Percentiles rank a stretch among this genome's conserved stretches.
Conservation (phyloP, 495 filamentous ascomycete genomes). For the Penicillium cinerascens region DNA sequence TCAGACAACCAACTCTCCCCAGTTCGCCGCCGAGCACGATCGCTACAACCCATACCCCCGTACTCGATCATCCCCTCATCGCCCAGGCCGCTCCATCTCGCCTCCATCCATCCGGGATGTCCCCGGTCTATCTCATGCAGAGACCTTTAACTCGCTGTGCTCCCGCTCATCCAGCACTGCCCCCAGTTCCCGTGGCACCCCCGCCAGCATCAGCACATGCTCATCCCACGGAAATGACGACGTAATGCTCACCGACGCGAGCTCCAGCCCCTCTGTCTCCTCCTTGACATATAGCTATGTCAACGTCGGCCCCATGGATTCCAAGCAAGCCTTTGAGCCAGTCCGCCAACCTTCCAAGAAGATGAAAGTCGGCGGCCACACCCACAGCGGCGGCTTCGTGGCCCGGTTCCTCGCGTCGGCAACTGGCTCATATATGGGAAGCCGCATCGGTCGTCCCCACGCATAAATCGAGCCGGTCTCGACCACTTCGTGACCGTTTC, state of each 20-base stretch:
- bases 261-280: constrained; percentile 29
- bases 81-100: constrained; percentile 42
- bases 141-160: constrained; percentile 42
- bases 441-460: constrained; percentile 34
- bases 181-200: constrained; percentile 40
- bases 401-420: constrained; percentile 45
- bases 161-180: constrained; percentile 50
- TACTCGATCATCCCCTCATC: constrained; percentile 34
- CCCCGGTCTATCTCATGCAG: constrained; percentile 43
- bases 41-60: constrained; percentile 39
- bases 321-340: constrained; percentile 27
- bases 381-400: constrained; percentile 35
- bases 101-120: constrained; percentile 49
- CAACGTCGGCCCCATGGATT: constrained; percentile 22
- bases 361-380: constrained; percentile 30
- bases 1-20: constrained; percentile 29
- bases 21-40: constrained; percentile 28
- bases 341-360: constrained; percentile 42
- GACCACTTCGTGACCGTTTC: constrained; percentile 3
- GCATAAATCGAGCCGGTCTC: constrained; percentile 29
- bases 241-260: constrained; percentile 33
- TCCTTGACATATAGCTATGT: constrained; percentile 35
- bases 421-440: constrained; percentile 42
- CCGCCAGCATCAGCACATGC: constrained; percentile 40
- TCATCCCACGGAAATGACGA: constrained; percentile 37